A percentile compares a stretch with the other conserved stretches of the same genome.
These are phyloP conservation scores for Talaromyces sp. DNA, from an alignment of 2,329 filamentous ascomycete species.

Conservation along the genomic window DNA sequence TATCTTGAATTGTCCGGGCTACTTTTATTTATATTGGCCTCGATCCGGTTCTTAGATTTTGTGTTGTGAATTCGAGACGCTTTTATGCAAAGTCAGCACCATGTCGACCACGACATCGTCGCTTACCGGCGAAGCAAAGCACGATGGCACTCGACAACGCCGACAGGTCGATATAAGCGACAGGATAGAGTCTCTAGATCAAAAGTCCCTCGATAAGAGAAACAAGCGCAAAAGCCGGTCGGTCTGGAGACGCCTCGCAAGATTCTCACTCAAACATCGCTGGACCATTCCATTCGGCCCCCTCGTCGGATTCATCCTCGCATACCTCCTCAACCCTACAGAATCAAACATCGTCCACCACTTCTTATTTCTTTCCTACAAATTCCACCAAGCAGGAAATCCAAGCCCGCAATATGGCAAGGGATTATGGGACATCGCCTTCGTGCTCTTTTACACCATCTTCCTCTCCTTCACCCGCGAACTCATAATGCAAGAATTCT, in stretches of 20 bases:
- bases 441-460: slow-evolving; percentile 15
- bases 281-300: slow-evolving; percentile 11
- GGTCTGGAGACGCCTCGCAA: not conserved
- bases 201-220: not conserved
- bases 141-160: not conserved
- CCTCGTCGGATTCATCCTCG: not conserved
- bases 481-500: slow-evolving; percentile 16
- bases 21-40: not conserved
- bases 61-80: not conserved
- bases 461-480: slow-evolving; percentile 16
- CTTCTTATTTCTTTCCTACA: slow-evolving; percentile 6
- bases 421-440: slow-evolving; percentile 15
- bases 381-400: not conserved
- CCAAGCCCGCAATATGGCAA: slow-evolving; percentile 7
- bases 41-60: too few species aligned
- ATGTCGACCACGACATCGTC: not conserved
- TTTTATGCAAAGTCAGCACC: not conserved
- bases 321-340: slow-evolving; percentile 7
- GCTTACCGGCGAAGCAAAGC: not conserved
- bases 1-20: not conserved
- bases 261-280: slow-evolving; percentile 6
- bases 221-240: not conserved
- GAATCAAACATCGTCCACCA: not conserved
- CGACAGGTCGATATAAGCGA: not conserved
- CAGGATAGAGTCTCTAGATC: not conserved